These are phyloP conservation scores for Pisolithus thermaeus DNA, from an alignment of 1,284 basidiomycete species.

Conservation along the genomic window DNA sequence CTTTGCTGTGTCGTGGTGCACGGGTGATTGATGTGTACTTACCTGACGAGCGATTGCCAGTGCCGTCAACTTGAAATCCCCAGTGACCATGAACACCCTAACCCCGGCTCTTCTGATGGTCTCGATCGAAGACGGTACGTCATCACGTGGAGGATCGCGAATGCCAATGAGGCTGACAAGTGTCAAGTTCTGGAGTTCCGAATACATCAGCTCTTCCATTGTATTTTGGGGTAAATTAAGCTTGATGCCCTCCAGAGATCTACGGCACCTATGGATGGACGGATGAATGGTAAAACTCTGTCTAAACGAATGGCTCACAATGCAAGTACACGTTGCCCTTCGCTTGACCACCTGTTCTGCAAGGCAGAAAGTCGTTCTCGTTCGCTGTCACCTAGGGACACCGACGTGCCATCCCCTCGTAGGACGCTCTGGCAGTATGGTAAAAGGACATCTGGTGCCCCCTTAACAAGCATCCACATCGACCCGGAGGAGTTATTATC, in stretches of 20 bases:
- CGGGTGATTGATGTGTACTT: background rate
- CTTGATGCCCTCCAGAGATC: conserved; percentile 28
- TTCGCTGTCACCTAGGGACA: conserved; percentile 28
- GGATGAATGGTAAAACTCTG: background rate
- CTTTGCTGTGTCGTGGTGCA: background rate
- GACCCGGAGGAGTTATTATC: conserved; percentile 1
- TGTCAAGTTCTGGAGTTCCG: conserved; percentile 38
- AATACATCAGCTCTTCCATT: conserved; percentile 33
- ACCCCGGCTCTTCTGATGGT: conserved; percentile 44
- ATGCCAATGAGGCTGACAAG: conserved; percentile 57
- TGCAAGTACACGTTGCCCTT: conserved; percentile 58
- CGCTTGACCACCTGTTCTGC: conserved; percentile 48
- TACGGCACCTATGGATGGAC: conserved; percentile 15
- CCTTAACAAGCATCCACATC: conserved; percentile 46
- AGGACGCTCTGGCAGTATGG: conserved; percentile 40
- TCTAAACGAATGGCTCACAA: conserved; percentile 21
- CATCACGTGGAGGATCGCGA: conserved; percentile 52
- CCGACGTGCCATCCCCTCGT: conserved; percentile 32
- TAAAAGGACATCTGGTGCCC: conserved; percentile 56
- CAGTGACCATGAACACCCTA: conserved; percentile 54
- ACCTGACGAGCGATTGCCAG: conserved; percentile 40
- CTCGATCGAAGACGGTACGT: conserved; percentile 42
- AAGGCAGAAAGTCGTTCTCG: conserved; percentile 28
- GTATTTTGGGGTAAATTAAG: conserved; percentile 29
- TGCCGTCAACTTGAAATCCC: conserved; percentile 44